phyloP scores from a whole-genome alignment of 2,329 filamentous ascomycete genomes.

The Aspergillus fijiensis region DNA sequence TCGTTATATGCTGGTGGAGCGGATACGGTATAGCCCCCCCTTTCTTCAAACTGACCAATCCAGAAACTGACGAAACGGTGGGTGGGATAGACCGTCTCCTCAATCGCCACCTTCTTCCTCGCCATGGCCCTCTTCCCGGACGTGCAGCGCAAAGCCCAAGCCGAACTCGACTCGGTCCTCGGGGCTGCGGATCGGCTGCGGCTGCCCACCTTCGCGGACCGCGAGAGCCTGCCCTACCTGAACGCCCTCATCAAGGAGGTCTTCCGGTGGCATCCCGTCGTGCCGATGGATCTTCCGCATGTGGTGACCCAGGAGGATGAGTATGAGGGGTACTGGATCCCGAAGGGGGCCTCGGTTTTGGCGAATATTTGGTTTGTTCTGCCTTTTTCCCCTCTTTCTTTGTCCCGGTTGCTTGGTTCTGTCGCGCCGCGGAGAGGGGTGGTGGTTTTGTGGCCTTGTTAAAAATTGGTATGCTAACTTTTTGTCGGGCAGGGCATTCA shows the following conservation, averaged over 20 bases:
- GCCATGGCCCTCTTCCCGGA: slow-evolving; percentile 22
- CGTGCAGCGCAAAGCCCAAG: slow-evolving; percentile 18
- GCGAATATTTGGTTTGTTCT: slow-evolving; percentile 37
- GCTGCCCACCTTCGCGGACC: slow-evolving; percentile 16
- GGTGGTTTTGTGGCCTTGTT: no score
- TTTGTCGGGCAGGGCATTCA: neutral
- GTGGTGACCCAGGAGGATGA: slow-evolving; percentile 23
- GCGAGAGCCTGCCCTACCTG: slow-evolving; percentile 32
- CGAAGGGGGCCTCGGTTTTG: slow-evolving; percentile 39
- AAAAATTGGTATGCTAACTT: neutral
- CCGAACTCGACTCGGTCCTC: slow-evolving; percentile 19
- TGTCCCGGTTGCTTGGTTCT: neutral
- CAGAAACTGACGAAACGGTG: no score
- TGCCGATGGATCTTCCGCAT: slow-evolving; percentile 29
- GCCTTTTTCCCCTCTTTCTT: neutral
- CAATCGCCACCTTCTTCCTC: slow-evolving; percentile 18
- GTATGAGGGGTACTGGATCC: slow-evolving; percentile 28
- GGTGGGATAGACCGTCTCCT: slow-evolving; percentile 14
- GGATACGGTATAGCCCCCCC: slow-evolving; percentile 34
- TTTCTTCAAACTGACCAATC: no score
- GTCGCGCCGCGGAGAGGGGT: no score
- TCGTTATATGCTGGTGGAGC: slow-evolving; percentile 46
- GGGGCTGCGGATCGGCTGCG: slow-evolving; percentile 12
- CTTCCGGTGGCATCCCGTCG: slow-evolving; percentile 31
- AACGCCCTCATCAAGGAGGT: slow-evolving; percentile 36